phyloP scores from a whole-genome alignment of 805 yeast genomes.

The Ogataea minuta region DNA sequence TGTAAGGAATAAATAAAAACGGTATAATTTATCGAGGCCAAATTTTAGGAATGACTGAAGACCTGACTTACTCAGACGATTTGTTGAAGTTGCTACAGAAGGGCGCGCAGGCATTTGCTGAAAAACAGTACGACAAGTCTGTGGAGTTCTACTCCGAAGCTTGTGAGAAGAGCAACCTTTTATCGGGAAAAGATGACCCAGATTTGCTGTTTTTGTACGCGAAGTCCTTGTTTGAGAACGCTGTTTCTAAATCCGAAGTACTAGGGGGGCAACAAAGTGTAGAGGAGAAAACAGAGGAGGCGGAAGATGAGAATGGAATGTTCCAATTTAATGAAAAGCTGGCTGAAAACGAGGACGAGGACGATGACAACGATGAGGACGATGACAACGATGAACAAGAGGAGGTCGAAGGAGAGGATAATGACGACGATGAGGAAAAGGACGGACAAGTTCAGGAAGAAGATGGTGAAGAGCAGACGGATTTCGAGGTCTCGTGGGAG shows the following conservation, averaged over 20 bases:
- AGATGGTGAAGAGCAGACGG: constrained; percentile 54
- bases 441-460: constrained; percentile 29
- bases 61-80: constrained; percentile 36
- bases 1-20: constrained; percentile 3
- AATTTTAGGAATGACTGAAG: constrained; percentile 4
- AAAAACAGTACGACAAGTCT: constrained; percentile 65
- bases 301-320: constrained; percentile 31
- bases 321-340: constrained; percentile 25
- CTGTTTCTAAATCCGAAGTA: constrained; percentile 70
- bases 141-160: constrained; percentile 71
- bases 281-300: constrained; percentile 32
- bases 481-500: constrained; percentile 88
- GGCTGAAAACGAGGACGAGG: constrained; percentile 35
- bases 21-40: neutral
- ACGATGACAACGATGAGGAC: constrained; percentile 28
- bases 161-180: constrained; percentile 53
- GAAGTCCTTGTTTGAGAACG: constrained; percentile 73
- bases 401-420: constrained; percentile 18
- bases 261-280: constrained; percentile 51
- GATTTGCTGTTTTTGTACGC: constrained; percentile 76
- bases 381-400: constrained; percentile 27
- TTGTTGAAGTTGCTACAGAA: constrained; percentile 49
- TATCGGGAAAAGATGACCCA: constrained; percentile 64
- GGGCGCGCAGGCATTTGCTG: constrained; percentile 65
- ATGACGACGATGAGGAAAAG: constrained; percentile 16